Evolutionary conservation across 116 monocot genomes (phyloP).

Genomic region (Phalaenopsis hybrid): DNA sequence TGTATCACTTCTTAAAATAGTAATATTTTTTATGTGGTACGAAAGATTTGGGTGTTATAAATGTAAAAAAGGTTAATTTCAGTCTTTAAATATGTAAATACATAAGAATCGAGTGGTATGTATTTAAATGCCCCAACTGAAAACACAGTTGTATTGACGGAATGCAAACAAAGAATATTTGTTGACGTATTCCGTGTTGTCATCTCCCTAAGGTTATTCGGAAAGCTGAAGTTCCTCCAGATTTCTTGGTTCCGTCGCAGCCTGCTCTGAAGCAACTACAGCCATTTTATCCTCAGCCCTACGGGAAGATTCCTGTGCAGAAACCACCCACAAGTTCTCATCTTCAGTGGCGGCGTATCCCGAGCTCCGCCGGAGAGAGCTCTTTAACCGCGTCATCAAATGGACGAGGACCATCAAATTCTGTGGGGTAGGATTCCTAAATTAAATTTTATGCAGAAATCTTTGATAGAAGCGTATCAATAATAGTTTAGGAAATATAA

Average conservation of each 20-base stretch:
- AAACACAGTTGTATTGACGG: too few species aligned
- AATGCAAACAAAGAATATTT: too few species aligned
- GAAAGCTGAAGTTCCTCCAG: slow-evolving; percentile 41
- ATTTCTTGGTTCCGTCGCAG: slow-evolving; percentile 29
- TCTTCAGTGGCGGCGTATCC: slow-evolving; percentile 40
- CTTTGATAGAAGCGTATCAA: background rate
- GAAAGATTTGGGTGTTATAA: too few species aligned
- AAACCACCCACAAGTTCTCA: slow-evolving; percentile 15
- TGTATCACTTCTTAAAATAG: too few species aligned
- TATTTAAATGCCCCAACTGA: too few species aligned
- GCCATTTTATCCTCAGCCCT: slow-evolving; percentile 14
- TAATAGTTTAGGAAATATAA: background rate
- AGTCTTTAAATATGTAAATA: too few species aligned
- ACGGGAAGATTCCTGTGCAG: slow-evolving; percentile 16
- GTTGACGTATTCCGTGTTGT: too few species aligned
- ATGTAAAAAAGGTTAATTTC: too few species aligned
- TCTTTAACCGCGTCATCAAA: slow-evolving; percentile 10
- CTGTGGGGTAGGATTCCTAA: background rate
- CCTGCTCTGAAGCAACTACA: slow-evolving; percentile 19
- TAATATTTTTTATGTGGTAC: too few species aligned
- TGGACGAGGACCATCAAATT: slow-evolving; percentile 3
- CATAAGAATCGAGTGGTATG: too few species aligned
- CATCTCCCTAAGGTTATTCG: slow-evolving; percentile 32
- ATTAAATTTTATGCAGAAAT: background rate
- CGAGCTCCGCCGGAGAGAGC: slow-evolving; percentile 10